These are phyloP conservation scores for Calamus simplicifolius DNA, from an alignment of 176 grass and related monocot species.

Conservation along the genomic window DNA sequence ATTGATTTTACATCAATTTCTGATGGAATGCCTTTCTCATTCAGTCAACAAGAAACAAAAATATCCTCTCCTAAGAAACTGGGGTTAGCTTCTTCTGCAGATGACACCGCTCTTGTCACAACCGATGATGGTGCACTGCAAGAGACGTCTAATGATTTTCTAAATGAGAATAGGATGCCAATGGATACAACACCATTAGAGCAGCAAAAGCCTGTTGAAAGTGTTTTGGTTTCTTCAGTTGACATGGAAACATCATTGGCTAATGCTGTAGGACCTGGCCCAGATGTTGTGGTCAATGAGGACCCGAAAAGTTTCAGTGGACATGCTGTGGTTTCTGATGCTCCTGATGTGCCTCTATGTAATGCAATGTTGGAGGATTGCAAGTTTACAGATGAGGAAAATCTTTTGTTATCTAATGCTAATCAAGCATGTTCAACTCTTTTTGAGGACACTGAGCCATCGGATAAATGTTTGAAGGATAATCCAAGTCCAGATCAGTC, in stretches of 20 bases:
- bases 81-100: not conserved
- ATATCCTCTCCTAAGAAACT: conserved; percentile 1
- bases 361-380: not conserved
- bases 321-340: not conserved
- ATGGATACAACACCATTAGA: not conserved
- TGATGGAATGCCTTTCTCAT: conserved; percentile 9
- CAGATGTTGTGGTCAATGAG: not conserved
- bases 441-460: not conserved
- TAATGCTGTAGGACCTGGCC: conserved; percentile 1
- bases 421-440: not conserved
- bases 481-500: conserved; percentile 1
- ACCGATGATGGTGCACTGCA: not conserved
- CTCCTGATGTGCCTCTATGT: not conserved
- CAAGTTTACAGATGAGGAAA: too few species aligned
- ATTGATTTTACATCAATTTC: conserved; percentile 26
- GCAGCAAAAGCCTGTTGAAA: not conserved
- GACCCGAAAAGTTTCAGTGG: not conserved
- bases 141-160: not conserved
- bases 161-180: not conserved
- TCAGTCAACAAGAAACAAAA: conserved; percentile 1
- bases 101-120: not conserved
- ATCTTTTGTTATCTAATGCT: not conserved
- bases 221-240: not conserved
- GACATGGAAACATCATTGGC: not conserved
- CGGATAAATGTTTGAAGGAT: not conserved